A percentile compares a stretch with the other conserved stretches of the same genome.
Conservation (phyloP, 805 yeast genomes). For the Lipomyces spencermartinsiae region DNA sequence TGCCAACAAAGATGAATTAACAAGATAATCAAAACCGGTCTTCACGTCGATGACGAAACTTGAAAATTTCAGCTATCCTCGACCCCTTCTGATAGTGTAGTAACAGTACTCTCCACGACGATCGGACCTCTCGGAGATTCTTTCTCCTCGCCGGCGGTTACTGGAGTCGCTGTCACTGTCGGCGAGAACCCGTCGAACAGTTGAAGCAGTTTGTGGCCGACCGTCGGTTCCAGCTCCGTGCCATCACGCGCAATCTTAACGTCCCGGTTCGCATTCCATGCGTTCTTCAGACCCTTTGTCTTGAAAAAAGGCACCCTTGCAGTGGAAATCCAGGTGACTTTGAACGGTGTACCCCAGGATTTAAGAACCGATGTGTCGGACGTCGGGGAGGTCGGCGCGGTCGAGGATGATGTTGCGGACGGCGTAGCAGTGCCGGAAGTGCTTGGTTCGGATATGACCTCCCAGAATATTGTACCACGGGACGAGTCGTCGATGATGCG, state of each 20-base stretch:
- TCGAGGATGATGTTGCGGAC: slow-evolving; percentile 9
- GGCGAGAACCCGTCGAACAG: slow-evolving; percentile 40
- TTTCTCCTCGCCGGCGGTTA: background rate
- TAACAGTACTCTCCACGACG: slow-evolving; percentile 3
- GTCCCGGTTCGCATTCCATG: slow-evolving; percentile 49
- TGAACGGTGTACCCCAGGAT: slow-evolving; percentile 49
- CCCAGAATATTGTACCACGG: slow-evolving; percentile 51
- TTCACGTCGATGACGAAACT: background rate
- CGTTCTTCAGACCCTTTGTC: slow-evolving; percentile 47
- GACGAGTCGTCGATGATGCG: slow-evolving; percentile 46
- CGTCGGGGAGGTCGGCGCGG: background rate
- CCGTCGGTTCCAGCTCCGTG: slow-evolving; percentile 50
- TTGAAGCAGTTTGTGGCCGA: slow-evolving; percentile 44
- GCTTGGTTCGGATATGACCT: slow-evolving; percentile 37
- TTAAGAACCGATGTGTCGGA: slow-evolving; percentile 21
- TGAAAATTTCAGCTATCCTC: background rate
- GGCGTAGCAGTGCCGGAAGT: background rate
- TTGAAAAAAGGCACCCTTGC: slow-evolving; percentile 45
- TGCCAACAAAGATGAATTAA: background rate
- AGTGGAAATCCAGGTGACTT: slow-evolving; percentile 48
- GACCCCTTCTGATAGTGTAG: background rate
- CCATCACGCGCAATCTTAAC: slow-evolving; percentile 53
- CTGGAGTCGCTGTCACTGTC: background rate
- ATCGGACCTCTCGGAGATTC: slow-evolving; percentile 1
- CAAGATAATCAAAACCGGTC: background rate